Base-by-base conservation (phyloP, 768 basidiomycete genomes). In the Mycena albidolilacea region DNA sequence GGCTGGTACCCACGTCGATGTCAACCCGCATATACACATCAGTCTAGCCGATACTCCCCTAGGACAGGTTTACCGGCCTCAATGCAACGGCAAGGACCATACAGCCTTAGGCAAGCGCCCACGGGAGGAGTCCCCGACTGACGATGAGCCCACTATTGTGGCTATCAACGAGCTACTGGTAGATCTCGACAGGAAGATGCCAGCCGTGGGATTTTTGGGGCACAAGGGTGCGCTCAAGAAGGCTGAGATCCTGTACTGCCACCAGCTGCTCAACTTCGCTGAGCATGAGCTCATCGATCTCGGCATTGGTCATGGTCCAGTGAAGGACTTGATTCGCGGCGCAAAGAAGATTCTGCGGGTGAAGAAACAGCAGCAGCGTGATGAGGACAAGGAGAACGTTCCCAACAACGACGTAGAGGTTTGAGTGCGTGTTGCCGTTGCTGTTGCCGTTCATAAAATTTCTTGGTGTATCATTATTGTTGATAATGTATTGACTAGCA, bases 381-480 rank as follows among this genome's bases (percentile, higher is more conserved):
- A 52, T 2, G n/a, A 11, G 7, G 50, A 52, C 50, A 52, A 52
- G 50, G 50, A 52, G 50, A 52, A 52, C 19, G 11, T 21, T 21
- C 50, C 50, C n/a, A 11, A 52, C 50, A 21, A 5, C n/a, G 17
- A 14, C 15, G 50, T 52, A 6, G 50, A 52, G 50, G 50, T 21
- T 52, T 52, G 50, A 52, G 50, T 52, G 50, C 11, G 10, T 48
- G 1, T 48, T 19, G 46, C 46, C 15, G 46, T 17, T 23, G 23
- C 23, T 2, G 23, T 23, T 14, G 15, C n/a, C n/a, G 21, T 52
- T 19, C 50, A n/a, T 7, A 6, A 21, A 52, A 52, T 52, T 52
- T 52, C 50, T 52, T 52, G 50, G 50, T 48, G 46, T 52, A 52
- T 52, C 50, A 52, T 52, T 52, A 52, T 52, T 52, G 50, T 52